phyloP scores from a whole-genome alignment of 352 stramenopile species.

The Pythium chondricola region DNA sequence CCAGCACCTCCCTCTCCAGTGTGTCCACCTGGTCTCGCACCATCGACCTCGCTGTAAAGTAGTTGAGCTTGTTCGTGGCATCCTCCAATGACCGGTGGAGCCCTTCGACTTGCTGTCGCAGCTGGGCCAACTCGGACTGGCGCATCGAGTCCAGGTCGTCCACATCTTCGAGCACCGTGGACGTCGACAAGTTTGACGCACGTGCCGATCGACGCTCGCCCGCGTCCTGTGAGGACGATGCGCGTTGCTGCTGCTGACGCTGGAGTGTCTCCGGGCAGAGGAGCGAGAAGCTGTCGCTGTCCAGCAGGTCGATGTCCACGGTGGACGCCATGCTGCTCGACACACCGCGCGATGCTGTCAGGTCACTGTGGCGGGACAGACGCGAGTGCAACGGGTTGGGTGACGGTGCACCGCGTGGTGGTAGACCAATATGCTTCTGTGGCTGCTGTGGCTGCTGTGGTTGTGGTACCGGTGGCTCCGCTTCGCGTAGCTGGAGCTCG shows the following conservation, averaged over 20 bases:
- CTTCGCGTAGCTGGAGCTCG: slow-evolving; percentile 8
- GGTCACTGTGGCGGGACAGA: not conserved
- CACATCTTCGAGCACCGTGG: slow-evolving; percentile 17
- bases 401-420: not conserved
- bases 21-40: slow-evolving; percentile 15
- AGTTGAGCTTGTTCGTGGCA: slow-evolving; percentile 49
- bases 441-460: not conserved
- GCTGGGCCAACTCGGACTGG: slow-evolving; percentile 33
- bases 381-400: not conserved
- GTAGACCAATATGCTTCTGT: not conserved
- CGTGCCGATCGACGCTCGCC: slow-evolving; percentile 34
- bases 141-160: slow-evolving; percentile 19
- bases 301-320: slow-evolving; percentile 45
- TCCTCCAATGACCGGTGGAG: slow-evolving; percentile 41
- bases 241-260: slow-evolving; percentile 17
- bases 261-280: slow-evolving; percentile 38
- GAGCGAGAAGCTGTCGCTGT: slow-evolving; percentile 47
- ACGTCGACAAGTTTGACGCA: slow-evolving; percentile 35
- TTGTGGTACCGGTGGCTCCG: not conserved
- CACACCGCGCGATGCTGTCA: not conserved
- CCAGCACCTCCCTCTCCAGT: slow-evolving; percentile 7
- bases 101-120: slow-evolving; percentile 43
- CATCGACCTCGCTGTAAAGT: slow-evolving; percentile 19
- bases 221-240: slow-evolving; percentile 41
- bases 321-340: slow-evolving; percentile 12